Conservation (phyloP, 148 eudicot genomes). For the Rhododendron simsii region DNA sequence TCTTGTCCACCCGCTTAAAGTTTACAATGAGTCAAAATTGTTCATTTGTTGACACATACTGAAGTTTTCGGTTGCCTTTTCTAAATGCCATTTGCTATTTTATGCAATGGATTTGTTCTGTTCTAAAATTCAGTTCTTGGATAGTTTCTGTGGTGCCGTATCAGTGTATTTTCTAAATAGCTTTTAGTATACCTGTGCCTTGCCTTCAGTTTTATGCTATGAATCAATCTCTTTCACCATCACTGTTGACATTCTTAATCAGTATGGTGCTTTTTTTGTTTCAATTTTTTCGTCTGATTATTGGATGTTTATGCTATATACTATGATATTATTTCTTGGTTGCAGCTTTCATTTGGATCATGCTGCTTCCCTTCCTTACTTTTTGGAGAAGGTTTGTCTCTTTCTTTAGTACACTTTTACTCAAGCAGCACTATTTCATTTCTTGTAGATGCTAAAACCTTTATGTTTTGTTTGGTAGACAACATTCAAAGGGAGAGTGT, state of each 20-base stretch:
- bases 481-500: conserved; percentile 82
- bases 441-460: conserved; percentile 5
- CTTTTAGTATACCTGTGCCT: background rate
- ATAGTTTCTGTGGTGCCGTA: background rate
- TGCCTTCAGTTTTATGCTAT: background rate
- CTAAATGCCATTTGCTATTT: background rate
- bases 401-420: conserved; percentile 7
- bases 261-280: background rate
- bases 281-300: background rate
- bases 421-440: background rate
- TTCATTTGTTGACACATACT: background rate
- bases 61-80: background rate
- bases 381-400: conserved; percentile 78
- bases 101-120: background rate
- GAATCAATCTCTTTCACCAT: background rate
- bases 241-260: background rate
- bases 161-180: background rate
- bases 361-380: conserved; percentile 98
- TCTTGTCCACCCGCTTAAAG: background rate
- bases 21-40: background rate
- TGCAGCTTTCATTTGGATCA: conserved; percentile 99
- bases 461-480: conserved; percentile 38
- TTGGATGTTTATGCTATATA: background rate
- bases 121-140: background rate
- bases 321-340: background rate